phyloP scores from a whole-genome alignment of 169 alveolate genomes.

The Plasmodium blacklocki region DNA sequence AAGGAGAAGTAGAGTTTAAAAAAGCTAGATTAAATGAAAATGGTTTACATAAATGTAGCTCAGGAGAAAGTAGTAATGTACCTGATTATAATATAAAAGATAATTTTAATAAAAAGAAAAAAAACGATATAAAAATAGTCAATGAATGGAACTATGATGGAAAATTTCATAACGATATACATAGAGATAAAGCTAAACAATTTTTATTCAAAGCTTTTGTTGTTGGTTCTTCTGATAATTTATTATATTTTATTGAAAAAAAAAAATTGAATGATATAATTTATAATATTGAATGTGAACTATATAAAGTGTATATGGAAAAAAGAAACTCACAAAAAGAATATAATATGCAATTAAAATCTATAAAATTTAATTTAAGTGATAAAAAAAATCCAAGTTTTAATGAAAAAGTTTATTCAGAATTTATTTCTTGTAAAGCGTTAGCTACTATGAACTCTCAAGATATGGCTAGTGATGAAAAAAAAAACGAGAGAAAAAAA shows the following conservation, averaged over 20 bases:
- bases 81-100: too few relatives aligned
- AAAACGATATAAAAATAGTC: constrained; percentile 14
- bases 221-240: constrained; percentile 71
- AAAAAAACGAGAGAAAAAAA: constrained; percentile 89
- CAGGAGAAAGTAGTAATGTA: too few relatives aligned
- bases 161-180: constrained; percentile 57
- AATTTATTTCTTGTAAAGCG: constrained; percentile 86
- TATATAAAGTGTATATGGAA: constrained; percentile 78
- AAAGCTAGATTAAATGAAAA: too few relatives aligned
- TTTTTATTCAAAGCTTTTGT: constrained; percentile 73
- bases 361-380: constrained; percentile 91
- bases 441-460: constrained; percentile 92
- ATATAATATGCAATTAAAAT: constrained; percentile 88
- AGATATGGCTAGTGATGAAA: constrained; percentile 95
- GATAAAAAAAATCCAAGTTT: constrained; percentile 92
- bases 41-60: too few relatives aligned
- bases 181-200: constrained; percentile 79
- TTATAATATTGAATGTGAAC: constrained; percentile 84
- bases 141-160: constrained; percentile 65
- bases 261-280: constrained; percentile 80
- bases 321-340: constrained; percentile 82
- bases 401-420: constrained; percentile 88
- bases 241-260: constrained; percentile 76
- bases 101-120: neutral
- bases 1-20: too few relatives aligned